Evolutionary conservation across 441 rosid genomes (phyloP), one percentile per base, ranked within the genome.

Genomic region (Monsonia emarginata): DNA sequence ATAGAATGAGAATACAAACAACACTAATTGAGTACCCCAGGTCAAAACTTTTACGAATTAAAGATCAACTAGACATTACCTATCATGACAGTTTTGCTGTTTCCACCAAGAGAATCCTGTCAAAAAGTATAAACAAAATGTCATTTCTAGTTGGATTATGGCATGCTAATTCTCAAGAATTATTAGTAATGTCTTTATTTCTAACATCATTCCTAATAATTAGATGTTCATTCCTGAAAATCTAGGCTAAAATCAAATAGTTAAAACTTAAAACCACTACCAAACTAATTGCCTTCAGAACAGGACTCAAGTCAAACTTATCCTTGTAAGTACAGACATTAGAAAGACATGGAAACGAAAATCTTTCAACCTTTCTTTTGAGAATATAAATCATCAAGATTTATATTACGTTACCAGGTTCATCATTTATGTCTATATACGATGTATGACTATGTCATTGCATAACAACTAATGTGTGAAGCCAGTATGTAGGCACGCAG

Each of bases 91-190:
- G 90, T 85, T 80, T 75, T 82, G 72, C 90, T 85, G 74, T 85
- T 85, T 63, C 90, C 87, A 68, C 90, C 90, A 67, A 85, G 86
- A 46, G 90, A 85, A 73, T 85, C 90, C 87, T 86, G 83, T 72
- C 65, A 76, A 60, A 65, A 72, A 14, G 63, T 3, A 54, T 6
- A 72, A 46, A 44, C 34, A 14, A 60, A 44, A 70, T 9, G 32
- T 10, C 16, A 56, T 56, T 24, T 56, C 31, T 56, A 24, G n/a
- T 42, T 42, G 14, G 50, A 42, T n/a, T 16, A 42, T 42, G 16
- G 50, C 14, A 42, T 42, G 18, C 50, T 42, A 42, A 42, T 42
- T 42, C 50, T 13, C 4, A 42, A n/a, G 13, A 42, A 42, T 16
- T 18, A 42, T 6, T 1, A 42, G 14, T 16, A 13, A 13, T 42